These are phyloP conservation scores for Aspergillus flavus DNA, from an alignment of 2,329 filamentous ascomycete species.

Conservation along the genomic window DNA sequence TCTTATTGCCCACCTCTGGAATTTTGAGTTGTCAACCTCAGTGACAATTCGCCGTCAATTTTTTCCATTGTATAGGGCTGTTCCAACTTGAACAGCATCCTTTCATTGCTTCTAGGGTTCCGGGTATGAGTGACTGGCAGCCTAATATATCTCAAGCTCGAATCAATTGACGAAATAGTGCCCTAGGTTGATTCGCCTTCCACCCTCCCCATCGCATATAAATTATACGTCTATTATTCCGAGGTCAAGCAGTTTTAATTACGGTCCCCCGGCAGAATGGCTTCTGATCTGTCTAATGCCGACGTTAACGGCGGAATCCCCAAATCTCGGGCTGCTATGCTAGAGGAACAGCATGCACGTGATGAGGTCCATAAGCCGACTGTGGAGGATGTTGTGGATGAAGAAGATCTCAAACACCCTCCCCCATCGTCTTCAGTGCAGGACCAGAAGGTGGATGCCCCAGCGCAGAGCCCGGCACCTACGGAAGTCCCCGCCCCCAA, in stretches of 20 bases:
- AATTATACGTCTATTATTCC: neutral
- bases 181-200: neutral
- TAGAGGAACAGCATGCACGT: constrained; percentile 56
- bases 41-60: neutral
- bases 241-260: neutral
- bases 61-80: constrained; percentile 1
- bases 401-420: constrained; percentile 68
- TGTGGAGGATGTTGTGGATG: constrained; percentile 79
- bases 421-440: constrained; percentile 53
- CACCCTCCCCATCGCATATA: neutral
- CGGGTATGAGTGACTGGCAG: constrained; percentile 4
- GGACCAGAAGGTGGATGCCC: constrained; percentile 33
- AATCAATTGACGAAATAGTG: neutral
- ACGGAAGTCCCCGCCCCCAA: constrained; percentile 42
- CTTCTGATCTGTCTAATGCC: constrained; percentile 34
- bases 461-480: constrained; percentile 27
- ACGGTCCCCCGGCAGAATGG: constrained; percentile 29
- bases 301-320: constrained; percentile 36
- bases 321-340: constrained; percentile 55
- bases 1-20: constrained; percentile 14
- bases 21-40: neutral
- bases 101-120: neutral
- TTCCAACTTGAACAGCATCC: neutral
- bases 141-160: constrained; percentile 1
- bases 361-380: constrained; percentile 63